Conservation (phyloP, 768 basidiomycete species). For the Mycena galericulata region DNA sequence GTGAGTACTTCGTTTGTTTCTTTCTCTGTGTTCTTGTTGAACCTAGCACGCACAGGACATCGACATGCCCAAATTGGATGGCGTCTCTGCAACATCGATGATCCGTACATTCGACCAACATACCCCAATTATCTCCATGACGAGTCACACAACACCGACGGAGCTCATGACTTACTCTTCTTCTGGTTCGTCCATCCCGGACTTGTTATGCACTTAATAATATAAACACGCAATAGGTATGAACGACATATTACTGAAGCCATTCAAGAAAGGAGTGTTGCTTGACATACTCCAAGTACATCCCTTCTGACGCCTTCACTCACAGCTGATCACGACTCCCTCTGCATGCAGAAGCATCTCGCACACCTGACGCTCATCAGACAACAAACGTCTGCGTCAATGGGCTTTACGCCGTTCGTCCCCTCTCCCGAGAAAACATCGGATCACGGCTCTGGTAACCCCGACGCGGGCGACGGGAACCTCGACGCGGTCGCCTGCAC, state of each 20-base stretch:
- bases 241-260: conserved; percentile 97
- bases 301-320: neutral
- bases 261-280: conserved; percentile 92
- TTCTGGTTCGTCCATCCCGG: conserved; percentile 56
- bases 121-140: conserved; percentile 99
- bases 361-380: conserved; percentile 89
- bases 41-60: conserved; percentile 75
- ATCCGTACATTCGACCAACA: conserved; percentile 96
- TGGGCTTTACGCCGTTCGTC: conserved; percentile 53
- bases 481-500: conserved; percentile 86
- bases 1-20: conserved; percentile 64
- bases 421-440: conserved; percentile 65
- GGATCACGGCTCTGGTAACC: conserved; percentile 11
- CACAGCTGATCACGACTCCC: conserved; percentile 1
- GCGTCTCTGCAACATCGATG: conserved; percentile 89
- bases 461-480: conserved; percentile 51
- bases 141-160: conserved; percentile 90
- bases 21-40: conserved; percentile 4
- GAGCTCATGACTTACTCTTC: conserved; percentile 93
- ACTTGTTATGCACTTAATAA: too few relatives aligned
- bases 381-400: too few relatives aligned
- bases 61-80: conserved; percentile 91
- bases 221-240: conserved; percentile 53
- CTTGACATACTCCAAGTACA: conserved; percentile 90
- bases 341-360: conserved; percentile 83